phyloP scores from a whole-genome alignment of 768 basidiomycete genomes.

The Mrakia frigida region DNA sequence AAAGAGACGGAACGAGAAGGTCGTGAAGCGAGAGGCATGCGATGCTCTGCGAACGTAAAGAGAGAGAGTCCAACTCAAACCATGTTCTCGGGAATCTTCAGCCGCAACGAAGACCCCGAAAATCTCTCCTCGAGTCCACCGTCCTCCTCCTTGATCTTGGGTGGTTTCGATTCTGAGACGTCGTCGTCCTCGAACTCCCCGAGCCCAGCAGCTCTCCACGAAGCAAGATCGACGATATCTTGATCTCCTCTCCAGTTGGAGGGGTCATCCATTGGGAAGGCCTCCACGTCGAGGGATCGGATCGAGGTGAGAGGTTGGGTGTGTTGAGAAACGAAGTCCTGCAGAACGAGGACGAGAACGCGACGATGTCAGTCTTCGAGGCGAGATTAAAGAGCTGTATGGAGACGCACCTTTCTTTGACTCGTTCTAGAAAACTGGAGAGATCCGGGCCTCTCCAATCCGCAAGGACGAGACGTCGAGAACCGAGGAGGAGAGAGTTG shows the following conservation, averaged over 20 bases:
- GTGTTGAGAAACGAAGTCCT: background rate
- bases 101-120: no score
- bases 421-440: background rate
- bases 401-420: background rate
- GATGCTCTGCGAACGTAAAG: no score
- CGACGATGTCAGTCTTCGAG: background rate
- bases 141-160: background rate
- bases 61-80: no score
- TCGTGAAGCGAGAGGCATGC: no score
- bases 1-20: no score
- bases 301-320: background rate
- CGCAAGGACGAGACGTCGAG: background rate
- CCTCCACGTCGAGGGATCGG: background rate
- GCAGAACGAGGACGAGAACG: background rate
- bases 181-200: slow-evolving; percentile 9
- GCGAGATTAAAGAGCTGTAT: background rate
- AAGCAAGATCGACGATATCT: slow-evolving; percentile 5
- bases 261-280: background rate
- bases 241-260: slow-evolving; percentile 7
- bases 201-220: background rate
- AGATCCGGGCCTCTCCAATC: background rate
- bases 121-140: background rate
- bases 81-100: no score
- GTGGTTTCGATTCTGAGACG: background rate
- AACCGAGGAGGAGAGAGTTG: background rate